Base-by-base conservation (phyloP, 2,329 filamentous ascomycete species). In the Westerdykella aurantiaca region DNA sequence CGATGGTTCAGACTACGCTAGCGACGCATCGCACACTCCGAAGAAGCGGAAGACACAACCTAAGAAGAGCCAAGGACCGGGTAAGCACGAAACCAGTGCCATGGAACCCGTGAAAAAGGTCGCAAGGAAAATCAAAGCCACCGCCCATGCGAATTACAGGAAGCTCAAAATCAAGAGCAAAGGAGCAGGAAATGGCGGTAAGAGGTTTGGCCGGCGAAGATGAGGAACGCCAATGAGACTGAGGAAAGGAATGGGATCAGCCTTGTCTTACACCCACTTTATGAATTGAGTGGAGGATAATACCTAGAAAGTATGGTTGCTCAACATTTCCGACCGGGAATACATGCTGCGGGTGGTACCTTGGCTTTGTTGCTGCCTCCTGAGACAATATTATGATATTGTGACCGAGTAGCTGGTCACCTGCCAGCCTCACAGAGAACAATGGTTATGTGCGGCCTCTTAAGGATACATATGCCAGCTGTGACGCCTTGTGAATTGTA, bases 161-260 rank as follows among this genome's bases (percentile, higher is more conserved):
- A 64, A 57, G 47, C 65, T 76, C 23, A 76, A 76, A 48, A 76
- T 76, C 58, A 75, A 73, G 60, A 70, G 71, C 47, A 72, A 74
- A 56, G 71, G 69, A 34, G 64, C 62, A 48, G 60, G 53, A 44
- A 55, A 57, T 38, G 66, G 64, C 16, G 69, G 67, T 39, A 71
- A 72, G 2, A 62, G 64, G 46, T 66, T 64, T 51, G 69, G 72
- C 16, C 53, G 57, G 34, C 58, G 58, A 46, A 54, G 56, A 47
- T 62, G 33, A 35, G 33, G 11, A 29, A 12, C 11, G 11, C 25
- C 25, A 29, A 29, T 29, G 7, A 12, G 25, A 29, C 3, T 10
- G 9, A 12, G 11, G 25, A 7, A 29, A 29, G 25, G 9, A 9
- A 29, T 29, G 25, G 25, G 25, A 29, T 29, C 25, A 5, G 25